Conservation (phyloP, 495 filamentous ascomycete species). For the Penicillium paradoxum region DNA sequence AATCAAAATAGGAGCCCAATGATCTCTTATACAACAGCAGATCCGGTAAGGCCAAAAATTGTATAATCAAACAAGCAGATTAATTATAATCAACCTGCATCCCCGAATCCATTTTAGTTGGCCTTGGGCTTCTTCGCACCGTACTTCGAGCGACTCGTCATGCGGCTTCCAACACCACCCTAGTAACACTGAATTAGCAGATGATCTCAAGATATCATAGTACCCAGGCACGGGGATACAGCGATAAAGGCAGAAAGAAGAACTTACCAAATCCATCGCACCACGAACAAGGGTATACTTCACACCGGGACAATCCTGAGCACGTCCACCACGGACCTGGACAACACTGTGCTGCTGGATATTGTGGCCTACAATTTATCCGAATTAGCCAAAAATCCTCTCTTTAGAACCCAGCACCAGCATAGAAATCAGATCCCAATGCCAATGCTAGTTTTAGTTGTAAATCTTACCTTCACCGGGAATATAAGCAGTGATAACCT, state of each 20-base stretch:
- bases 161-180: conserved; percentile 85
- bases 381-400: conserved; percentile 3
- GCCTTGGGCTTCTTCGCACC: conserved; percentile 97
- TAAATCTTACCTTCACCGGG: conserved; percentile 73
- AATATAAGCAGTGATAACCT: conserved; percentile 84
- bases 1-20: neutral
- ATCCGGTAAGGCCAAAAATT: neutral
- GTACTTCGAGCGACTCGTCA: conserved; percentile 87
- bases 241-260: neutral
- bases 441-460: neutral
- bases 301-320: conserved; percentile 98
- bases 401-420: neutral
- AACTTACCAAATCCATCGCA: conserved; percentile 86
- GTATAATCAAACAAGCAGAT: conserved; percentile 2
- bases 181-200: conserved; percentile 29
- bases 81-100: neutral
- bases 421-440: neutral
- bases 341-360: conserved; percentile 98
- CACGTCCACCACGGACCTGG: conserved; percentile 80
- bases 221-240: neutral
- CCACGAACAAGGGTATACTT: conserved; percentile 90
- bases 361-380: conserved; percentile 68
- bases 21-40: conserved; percentile 2
- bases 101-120: conserved; percentile 23
- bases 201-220: neutral